A percentile compares a stretch with the other conserved stretches of the same genome.
Evolutionary conservation across 257 asterid genomes (phyloP).

Genomic region (Petunia secreta): DNA sequence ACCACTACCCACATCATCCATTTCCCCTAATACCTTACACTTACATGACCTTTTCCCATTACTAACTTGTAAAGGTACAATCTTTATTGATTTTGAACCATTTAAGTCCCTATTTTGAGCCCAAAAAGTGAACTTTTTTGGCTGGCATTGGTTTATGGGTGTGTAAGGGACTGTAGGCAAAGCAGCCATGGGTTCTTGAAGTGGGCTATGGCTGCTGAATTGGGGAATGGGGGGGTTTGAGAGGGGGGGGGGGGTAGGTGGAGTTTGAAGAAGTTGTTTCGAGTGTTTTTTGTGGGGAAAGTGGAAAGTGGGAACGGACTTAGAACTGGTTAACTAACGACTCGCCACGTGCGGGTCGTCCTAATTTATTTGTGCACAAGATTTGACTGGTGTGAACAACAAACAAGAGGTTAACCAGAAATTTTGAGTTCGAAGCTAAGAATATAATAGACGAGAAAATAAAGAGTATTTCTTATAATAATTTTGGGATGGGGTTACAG

Average conservation of each 20-base stretch:
- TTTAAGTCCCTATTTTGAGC: constrained; percentile 10
- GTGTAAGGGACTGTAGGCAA: not conserved
- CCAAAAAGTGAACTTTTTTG: not conserved
- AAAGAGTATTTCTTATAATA: no score
- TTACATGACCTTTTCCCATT: constrained; percentile 6
- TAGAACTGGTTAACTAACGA: not conserved
- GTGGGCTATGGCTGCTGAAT: not conserved
- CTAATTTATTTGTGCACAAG: not conserved
- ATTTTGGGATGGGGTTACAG: no score
- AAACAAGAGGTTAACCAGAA: no score
- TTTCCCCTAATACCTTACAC: constrained; percentile 48
- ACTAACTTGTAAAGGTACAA: constrained; percentile 1
- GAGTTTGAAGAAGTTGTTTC: not conserved
- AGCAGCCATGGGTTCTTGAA: constrained; percentile 5
- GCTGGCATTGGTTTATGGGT: not conserved
- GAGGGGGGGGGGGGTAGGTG: not conserved
- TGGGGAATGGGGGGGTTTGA: not conserved
- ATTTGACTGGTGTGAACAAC: not conserved
- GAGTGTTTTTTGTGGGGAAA: not conserved
- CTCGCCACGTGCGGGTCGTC: constrained; percentile 3
- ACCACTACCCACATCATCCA: constrained; percentile 31
- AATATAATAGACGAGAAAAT: no score
- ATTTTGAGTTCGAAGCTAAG: no score
- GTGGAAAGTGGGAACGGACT: not conserved
- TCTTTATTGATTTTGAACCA: not conserved